Base-by-base conservation (phyloP, 164 flowering plant species). In the Berberis vulgaris region DNA sequence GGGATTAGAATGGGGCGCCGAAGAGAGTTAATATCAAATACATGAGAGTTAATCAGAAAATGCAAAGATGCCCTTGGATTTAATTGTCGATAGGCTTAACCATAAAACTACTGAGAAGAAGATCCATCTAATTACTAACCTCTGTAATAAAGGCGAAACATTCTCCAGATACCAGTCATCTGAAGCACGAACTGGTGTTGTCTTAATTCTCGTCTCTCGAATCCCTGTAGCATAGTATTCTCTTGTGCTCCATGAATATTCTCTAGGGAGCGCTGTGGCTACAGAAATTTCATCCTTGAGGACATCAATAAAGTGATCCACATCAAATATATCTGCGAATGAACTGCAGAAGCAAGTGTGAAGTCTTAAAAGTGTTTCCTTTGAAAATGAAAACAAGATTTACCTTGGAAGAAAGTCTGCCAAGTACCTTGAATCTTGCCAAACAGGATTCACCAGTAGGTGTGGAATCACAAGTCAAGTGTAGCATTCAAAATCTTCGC, bases 401-500 rank as follows among this genome's bases (percentile, higher is more conserved):
- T 41, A 53, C 26, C 40, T 45, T 5, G 50, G 44, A 57, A 2
- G 41, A 10, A 54, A 56, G 45, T 62, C 63, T 4, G 46, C 41
- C 9, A 54, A 65, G 54, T 71, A 90, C 98, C 98, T 94, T 39
- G 96, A 84, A 80, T 95, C 99, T 79, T 78, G 67, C 99, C 99
- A 95, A 62, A 95, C 96, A 67, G 96, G 94, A 82, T 95, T 95
- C 38, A 91, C 86, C 82, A 91, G 97, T 65, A 95, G 82, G 70
- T 86, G 69, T 41, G 99, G 99, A 54, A 95, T 85, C 54, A 95
- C 91, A 66, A 95, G 96, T 4, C 91, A 66, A 95, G 96, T 4
- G 99, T 95, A 53, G 99, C 99, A 80, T 91, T 95, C 69, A 95
- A 74, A 58, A 95, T 91, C 73, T 89, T 95, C 45, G 99, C 96